Evolutionary conservation across 371 early-diverging fungal species (phyloP).

Genomic region (Mortierella sp.): DNA sequence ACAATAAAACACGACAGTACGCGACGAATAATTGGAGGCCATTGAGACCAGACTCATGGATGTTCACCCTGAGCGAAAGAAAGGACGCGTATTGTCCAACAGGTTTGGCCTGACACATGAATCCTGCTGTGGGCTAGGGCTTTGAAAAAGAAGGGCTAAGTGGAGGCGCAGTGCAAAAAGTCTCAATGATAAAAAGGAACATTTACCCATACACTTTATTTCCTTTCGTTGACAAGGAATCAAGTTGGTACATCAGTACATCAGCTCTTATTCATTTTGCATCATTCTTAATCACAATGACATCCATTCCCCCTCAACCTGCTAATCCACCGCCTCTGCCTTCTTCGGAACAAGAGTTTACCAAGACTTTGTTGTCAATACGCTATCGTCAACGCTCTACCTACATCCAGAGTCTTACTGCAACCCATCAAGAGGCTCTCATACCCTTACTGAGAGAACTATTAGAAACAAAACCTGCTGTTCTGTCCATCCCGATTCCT

Average conservation of each 20-base stretch:
- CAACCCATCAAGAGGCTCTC: conserved; percentile 17
- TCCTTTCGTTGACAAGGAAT: background rate
- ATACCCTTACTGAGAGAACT: conserved; percentile 30
- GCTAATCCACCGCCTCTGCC: conserved; percentile 13
- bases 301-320: conserved; percentile 2
- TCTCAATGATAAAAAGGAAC: no score
- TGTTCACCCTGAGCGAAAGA: no score
- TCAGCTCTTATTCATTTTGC: background rate
- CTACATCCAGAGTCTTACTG: conserved; percentile 19
- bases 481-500: conserved; percentile 23
- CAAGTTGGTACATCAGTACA: background rate
- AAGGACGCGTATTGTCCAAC: no score
- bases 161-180: no score
- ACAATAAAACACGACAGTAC: no score
- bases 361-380: conserved; percentile 9
- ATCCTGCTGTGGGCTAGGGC: no score
- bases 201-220: background rate
- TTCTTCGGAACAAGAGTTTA: conserved; percentile 28
- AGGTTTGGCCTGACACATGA: no score
- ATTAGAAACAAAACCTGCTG: conserved; percentile 28
- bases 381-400: conserved; percentile 33
- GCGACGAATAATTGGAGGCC: no score
- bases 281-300: background rate
- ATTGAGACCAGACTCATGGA: no score
- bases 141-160: no score